These are phyloP conservation scores for Liriodendron chinense DNA, from an alignment of 164 flowering plant species.

Conservation along the genomic window DNA sequence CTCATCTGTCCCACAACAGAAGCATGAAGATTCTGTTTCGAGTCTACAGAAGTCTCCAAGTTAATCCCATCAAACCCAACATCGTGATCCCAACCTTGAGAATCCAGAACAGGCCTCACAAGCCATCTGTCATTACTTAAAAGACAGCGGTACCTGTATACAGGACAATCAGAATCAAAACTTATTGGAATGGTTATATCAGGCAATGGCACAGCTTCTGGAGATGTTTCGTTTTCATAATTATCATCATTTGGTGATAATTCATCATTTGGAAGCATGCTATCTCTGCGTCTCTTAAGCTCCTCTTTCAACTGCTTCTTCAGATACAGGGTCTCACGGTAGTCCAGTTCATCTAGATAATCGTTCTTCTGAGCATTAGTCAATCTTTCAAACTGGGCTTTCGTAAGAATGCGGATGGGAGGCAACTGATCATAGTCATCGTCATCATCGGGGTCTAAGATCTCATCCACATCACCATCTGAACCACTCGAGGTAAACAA, in stretches of 20 bases:
- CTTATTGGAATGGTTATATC: constrained; percentile 81
- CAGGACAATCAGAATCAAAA: constrained; percentile 71
- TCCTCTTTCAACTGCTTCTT: constrained; percentile 83
- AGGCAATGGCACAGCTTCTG: constrained; percentile 62
- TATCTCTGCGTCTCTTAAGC: constrained; percentile 32
- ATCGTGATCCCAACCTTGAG: constrained; percentile 97
- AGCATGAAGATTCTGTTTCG: constrained; percentile 41
- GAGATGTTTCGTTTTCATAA: constrained; percentile 35
- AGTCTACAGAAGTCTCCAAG: constrained; percentile 56
- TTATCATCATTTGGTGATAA: constrained; percentile 25
- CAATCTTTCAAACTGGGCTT: constrained; percentile 63
- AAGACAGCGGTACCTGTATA: constrained; percentile 76
- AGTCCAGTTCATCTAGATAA: constrained; percentile 90
- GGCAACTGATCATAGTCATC: constrained; percentile 93
- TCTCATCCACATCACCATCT: constrained; percentile 45
- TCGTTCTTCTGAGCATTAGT: constrained; percentile 59
- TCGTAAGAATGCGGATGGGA: constrained; percentile 72
- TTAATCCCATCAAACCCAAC: constrained; percentile 93
- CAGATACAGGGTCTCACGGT: constrained; percentile 80
- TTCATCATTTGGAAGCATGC: constrained; percentile 24
- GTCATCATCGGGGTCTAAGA: constrained; percentile 49
- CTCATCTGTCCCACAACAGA: constrained; percentile 73
- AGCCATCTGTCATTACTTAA: constrained; percentile 64
- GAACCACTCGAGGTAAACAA: constrained; percentile 19
- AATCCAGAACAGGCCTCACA: constrained; percentile 83